Percentiles rank a stretch among this genome's conserved stretches.
Conservation (phyloP, 495 filamentous ascomycete genomes). For the Penicillium waksmanii region DNA sequence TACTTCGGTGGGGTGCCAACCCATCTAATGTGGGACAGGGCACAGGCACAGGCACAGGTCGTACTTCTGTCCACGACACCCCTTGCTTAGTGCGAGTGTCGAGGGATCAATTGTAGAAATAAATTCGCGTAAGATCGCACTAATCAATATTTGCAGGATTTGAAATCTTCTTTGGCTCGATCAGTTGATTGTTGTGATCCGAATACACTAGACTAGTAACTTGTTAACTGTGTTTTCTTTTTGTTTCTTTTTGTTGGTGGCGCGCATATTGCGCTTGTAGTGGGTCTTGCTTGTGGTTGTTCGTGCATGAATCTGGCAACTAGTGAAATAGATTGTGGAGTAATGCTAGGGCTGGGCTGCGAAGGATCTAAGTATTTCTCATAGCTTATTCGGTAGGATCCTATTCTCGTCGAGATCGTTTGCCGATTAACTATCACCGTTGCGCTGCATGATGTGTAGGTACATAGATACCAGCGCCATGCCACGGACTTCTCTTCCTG, state of each 20-base stretch:
- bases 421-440: too few species aligned
- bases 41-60: background rate
- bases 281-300: background rate
- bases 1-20: too few species aligned
- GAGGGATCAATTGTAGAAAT: background rate
- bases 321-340: constrained; percentile 3
- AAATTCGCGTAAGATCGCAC: background rate
- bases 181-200: too few species aligned
- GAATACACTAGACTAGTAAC: too few species aligned
- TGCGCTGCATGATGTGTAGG: too few species aligned
- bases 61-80: background rate
- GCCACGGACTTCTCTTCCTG: too few species aligned
- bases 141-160: background rate
- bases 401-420: too few species aligned
- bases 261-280: background rate
- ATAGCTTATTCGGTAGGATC: too few species aligned
- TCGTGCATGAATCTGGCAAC: background rate
- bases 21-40: background rate
- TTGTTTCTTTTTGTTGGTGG: background rate
- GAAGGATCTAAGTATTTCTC: background rate
- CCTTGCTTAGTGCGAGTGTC: background rate
- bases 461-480: too few species aligned
- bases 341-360: background rate
- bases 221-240: too few species aligned
- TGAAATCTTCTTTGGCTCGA: too few species aligned